Evolutionary conservation across 108 stramenopile genomes (phyloP), one percentile per base, ranked within the genome.

Genomic region (Nitzschia inconspicua): DNA sequence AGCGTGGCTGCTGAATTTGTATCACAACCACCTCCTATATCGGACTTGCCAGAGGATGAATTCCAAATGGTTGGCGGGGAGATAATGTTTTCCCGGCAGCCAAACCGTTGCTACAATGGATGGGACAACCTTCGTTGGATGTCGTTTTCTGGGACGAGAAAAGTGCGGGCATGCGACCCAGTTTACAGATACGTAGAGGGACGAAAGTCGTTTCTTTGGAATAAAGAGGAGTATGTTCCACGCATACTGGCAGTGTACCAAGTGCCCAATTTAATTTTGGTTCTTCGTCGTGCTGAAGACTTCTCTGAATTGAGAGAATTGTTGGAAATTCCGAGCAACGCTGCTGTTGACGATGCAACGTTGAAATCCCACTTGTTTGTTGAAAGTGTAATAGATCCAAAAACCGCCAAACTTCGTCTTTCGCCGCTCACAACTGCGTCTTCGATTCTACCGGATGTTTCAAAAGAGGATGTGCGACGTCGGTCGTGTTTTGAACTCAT

Each of bases 371-470:
- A 75, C 53, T 44, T 83, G 10, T 66, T 93, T 47, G 84, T 73
- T 14, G 91, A 93, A 63, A 78, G 50, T 52, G 80, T 82, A 7
- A 65, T 86, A 27, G 91, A 93, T 59, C 84, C 78, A 0, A 77
- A 76, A 26, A 82, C 80, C 7, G 82, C 84, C 40, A 89, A 88
- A 57, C 49, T 93, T 30, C 63, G 82, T 10, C 78, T 93, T 18
- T 88, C 87, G 20, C 79, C 79, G 20, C 65, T 93, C 3, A 93
- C 91, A 20, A 85, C 77, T 8, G 35, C 72, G 0, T 86, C 91
- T 13, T 87, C 86, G 0, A 40, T 84, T 20, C 20, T 70, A 46
- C 63, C 49, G 19, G 35, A 48, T n/a, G 52, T 64, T 20, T 35
- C 47, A 5, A 27, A 57, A 9, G 47, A 39, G 25, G 78, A 84